A percentile compares a stretch with the other conserved stretches of the same genome.
Evolutionary conservation across 805 yeast genomes (phyloP).

Genomic region (Millerozyma miso): DNA sequence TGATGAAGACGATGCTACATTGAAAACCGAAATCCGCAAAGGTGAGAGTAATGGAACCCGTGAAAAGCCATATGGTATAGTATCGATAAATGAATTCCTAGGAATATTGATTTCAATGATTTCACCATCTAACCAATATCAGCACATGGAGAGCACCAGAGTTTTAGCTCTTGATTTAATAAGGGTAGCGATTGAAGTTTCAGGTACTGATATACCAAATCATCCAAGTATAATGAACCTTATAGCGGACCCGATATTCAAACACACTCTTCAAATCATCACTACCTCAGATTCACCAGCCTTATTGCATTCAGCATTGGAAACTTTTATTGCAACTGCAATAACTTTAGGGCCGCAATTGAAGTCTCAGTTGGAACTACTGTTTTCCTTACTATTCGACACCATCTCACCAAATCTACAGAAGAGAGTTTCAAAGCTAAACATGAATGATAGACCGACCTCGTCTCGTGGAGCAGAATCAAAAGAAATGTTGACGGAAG

Average conservation of each 20-base stretch:
- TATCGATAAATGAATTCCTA: slow-evolving; percentile 72
- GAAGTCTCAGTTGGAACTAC: slow-evolving; percentile 77
- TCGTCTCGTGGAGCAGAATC: slow-evolving; percentile 32
- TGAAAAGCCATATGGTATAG: slow-evolving; percentile 60
- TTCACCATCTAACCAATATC: slow-evolving; percentile 76
- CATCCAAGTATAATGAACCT: slow-evolving; percentile 66
- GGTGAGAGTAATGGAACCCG: not conserved
- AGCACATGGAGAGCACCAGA: slow-evolving; percentile 83
- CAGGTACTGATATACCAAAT: slow-evolving; percentile 56
- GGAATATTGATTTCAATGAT: slow-evolving; percentile 73
- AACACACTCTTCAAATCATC: slow-evolving; percentile 74
- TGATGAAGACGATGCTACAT: slow-evolving; percentile 2
- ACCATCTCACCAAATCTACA: slow-evolving; percentile 41
- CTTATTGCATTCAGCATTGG: slow-evolving; percentile 69
- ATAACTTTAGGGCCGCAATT: slow-evolving; percentile 61
- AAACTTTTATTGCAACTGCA: slow-evolving; percentile 67
- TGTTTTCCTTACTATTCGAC: slow-evolving; percentile 60
- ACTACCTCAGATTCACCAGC: slow-evolving; percentile 70
- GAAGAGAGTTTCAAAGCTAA: slow-evolving; percentile 16
- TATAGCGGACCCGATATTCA: slow-evolving; percentile 78
- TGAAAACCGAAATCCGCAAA: not conserved
- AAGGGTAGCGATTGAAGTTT: slow-evolving; percentile 74
- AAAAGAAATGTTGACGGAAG: slow-evolving; percentile 84
- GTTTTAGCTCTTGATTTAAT: slow-evolving; percentile 76
- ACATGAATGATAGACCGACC: slow-evolving; percentile 11